phyloP scores from a whole-genome alignment of 2,329 filamentous ascomycete species.

The Calycina herbarum region DNA sequence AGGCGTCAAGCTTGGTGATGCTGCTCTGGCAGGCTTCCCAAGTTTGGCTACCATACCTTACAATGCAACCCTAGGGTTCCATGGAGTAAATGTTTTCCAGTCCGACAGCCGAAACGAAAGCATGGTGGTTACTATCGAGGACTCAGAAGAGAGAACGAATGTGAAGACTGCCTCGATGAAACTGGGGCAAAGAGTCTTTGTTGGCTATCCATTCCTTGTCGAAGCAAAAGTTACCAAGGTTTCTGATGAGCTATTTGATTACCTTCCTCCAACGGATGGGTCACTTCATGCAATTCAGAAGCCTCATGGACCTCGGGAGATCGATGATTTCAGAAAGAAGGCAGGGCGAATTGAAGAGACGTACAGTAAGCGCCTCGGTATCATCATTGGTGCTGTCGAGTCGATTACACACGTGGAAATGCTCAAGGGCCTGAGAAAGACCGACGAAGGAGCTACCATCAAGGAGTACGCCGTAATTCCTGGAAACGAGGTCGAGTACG shows the following conservation, averaged over 20 bases:
- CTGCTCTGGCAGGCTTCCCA: constrained; percentile 91
- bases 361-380: constrained; percentile 89
- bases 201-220: constrained; percentile 93
- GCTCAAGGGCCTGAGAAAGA: constrained; percentile 87
- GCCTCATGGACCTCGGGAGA: constrained; percentile 74
- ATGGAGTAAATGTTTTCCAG: constrained; percentile 93
- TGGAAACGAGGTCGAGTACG: constrained; percentile 84
- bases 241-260: constrained; percentile 91
- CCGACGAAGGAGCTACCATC: constrained; percentile 82
- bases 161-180: constrained; percentile 73
- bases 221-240: constrained; percentile 89
- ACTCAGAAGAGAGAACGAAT: constrained; percentile 70
- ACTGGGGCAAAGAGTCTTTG: constrained; percentile 81
- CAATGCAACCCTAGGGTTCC: constrained; percentile 77
- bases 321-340: constrained; percentile 82
- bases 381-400: constrained; percentile 83
- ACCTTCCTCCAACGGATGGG: constrained; percentile 67
- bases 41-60: constrained; percentile 84
- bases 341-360: constrained; percentile 78
- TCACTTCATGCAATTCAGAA: constrained; percentile 61
- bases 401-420: constrained; percentile 90
- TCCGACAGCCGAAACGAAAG: constrained; percentile 95
- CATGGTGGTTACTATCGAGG: constrained; percentile 83
- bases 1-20: constrained; percentile 77
- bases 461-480: constrained; percentile 90